Evolutionary conservation across 345 rosid species (phyloP).

Genomic region (Streptanthus diversifolius): DNA sequence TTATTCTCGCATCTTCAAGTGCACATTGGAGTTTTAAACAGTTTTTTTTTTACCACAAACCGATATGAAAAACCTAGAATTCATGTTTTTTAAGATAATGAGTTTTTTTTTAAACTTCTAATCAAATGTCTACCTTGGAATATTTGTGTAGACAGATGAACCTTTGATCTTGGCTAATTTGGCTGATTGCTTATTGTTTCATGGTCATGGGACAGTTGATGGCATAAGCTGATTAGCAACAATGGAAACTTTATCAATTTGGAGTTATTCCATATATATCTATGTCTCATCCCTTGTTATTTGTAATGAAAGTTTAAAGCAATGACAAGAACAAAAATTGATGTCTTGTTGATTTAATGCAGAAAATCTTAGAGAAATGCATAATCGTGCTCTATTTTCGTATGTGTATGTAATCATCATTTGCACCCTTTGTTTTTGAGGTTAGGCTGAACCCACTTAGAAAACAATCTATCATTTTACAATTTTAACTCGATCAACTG

Average conservation of each 20-base stretch:
- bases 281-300: background rate
- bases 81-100: too few species aligned
- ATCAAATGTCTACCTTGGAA: background rate
- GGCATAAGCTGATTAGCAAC: background rate
- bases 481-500: background rate
- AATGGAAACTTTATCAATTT: background rate
- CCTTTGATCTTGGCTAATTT: background rate
- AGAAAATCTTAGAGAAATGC: background rate
- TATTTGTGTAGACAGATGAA: background rate
- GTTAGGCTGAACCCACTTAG: background rate
- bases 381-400: background rate
- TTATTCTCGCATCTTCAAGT: too few species aligned
- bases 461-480: background rate
- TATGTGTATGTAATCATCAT: background rate
- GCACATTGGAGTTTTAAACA: too few species aligned
- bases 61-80: too few species aligned
- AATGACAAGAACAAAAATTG: background rate
- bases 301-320: background rate
- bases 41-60: too few species aligned
- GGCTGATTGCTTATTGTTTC: background rate
- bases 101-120: too few species aligned
- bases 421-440: background rate
- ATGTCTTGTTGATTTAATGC: background rate
- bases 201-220: background rate
- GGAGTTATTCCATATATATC: background rate